phyloP scores from a whole-genome alignment of 2,329 filamentous ascomycete species.

The Fusarium albidum region DNA sequence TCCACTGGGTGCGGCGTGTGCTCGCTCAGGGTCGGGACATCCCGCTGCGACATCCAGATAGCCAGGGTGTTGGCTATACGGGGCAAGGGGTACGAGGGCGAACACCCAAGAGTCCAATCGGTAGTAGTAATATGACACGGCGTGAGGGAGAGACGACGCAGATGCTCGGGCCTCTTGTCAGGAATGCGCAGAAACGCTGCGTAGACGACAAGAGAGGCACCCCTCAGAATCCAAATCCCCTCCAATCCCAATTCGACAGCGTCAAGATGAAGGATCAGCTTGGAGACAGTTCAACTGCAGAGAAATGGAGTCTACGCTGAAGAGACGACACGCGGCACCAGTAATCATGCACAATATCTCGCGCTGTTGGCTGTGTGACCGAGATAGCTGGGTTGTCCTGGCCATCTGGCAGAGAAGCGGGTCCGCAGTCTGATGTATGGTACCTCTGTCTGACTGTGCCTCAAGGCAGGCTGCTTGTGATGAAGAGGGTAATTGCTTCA shows the following conservation, averaged over 20 bases:
- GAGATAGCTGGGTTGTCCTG: no score
- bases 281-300: no score
- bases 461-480: no score
- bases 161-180: slow-evolving; percentile 13
- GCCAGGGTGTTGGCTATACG: slow-evolving; percentile 42
- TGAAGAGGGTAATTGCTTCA: no score
- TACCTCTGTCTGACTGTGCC: no score
- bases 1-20: slow-evolving; percentile 47
- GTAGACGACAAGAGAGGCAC: slow-evolving; percentile 43
- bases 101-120: slow-evolving; percentile 41
- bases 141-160: slow-evolving; percentile 35
- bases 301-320: no score
- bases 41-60: slow-evolving; percentile 31
- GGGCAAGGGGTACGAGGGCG: slow-evolving; percentile 40
- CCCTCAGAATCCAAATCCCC: slow-evolving; percentile 32
- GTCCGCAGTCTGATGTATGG: no score
- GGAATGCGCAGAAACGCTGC: slow-evolving; percentile 25
- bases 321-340: not conserved
- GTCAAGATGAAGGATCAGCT: slow-evolving; percentile 21
- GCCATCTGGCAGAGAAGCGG: no score
- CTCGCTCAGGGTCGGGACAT: slow-evolving; percentile 9
- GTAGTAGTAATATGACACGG: slow-evolving; percentile 31
- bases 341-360: no score
- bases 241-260: slow-evolving; percentile 40
- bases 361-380: no score